Evolutionary conservation across 2,329 filamentous ascomycete genomes (phyloP).

Genomic region (Grosmannia huntii): DNA sequence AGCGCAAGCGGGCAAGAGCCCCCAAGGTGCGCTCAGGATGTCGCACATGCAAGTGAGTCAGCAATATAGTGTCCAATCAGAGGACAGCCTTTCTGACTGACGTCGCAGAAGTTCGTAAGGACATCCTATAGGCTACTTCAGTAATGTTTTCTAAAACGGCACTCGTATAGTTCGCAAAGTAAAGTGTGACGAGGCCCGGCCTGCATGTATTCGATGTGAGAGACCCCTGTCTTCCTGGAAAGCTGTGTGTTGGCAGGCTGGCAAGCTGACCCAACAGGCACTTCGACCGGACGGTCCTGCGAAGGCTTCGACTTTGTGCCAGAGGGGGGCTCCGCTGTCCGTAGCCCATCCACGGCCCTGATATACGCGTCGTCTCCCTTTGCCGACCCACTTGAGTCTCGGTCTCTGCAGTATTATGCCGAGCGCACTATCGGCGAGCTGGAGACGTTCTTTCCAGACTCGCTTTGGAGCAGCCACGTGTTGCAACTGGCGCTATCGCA

Average conservation of each 20-base stretch:
- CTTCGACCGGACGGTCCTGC: slow-evolving; percentile 4
- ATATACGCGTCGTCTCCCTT: not conserved
- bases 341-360: not conserved
- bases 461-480: slow-evolving; percentile 9
- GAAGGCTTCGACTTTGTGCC: slow-evolving; percentile 4
- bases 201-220: slow-evolving; percentile 7
- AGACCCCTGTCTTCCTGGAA: too few relatives aligned
- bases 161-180: slow-evolving; percentile 5
- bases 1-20: slow-evolving; percentile 7
- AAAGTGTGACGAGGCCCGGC: slow-evolving; percentile 9
- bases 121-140: not conserved
- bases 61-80: not conserved
- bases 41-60: slow-evolving; percentile 10
- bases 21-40: slow-evolving; percentile 11
- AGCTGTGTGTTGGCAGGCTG: not conserved
- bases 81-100: not conserved
- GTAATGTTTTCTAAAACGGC: not conserved
- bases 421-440: slow-evolving; percentile 7
- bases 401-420: slow-evolving; percentile 7
- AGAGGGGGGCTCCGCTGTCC: not conserved
- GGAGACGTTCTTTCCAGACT: slow-evolving; percentile 8
- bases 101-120: not conserved
- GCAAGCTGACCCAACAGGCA: not conserved
- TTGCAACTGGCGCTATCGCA: slow-evolving; percentile 7
- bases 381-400: slow-evolving; percentile 5